Conservation (phyloP, 208 protist genomes). For the Trypanosoma rangeli region DNA sequence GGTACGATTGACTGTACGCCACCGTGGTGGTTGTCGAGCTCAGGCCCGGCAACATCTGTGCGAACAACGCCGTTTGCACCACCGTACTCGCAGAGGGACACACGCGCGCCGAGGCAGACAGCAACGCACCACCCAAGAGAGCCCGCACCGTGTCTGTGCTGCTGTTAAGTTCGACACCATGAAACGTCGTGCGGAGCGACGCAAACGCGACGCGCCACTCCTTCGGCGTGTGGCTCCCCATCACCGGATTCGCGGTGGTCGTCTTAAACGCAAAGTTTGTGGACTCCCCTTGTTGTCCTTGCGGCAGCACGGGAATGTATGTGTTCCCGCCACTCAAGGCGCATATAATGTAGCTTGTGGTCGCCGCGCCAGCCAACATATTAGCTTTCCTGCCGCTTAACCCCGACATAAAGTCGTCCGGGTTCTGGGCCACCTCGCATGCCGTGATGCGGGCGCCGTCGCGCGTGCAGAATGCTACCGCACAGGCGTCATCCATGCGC, state of each 20-base stretch:
- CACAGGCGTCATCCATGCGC: slow-evolving; percentile 51
- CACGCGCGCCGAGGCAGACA: slow-evolving; percentile 35
- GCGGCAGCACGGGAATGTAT: slow-evolving; percentile 68
- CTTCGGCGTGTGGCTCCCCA: slow-evolving; percentile 33
- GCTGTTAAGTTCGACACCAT: slow-evolving; percentile 45
- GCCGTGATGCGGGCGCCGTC: slow-evolving; percentile 27
- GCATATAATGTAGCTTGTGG: slow-evolving; percentile 67
- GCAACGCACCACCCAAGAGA: slow-evolving; percentile 33
- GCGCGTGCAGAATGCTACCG: slow-evolving; percentile 43
- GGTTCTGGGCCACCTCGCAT: slow-evolving; percentile 37
- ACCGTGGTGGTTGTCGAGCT: slow-evolving; percentile 29
- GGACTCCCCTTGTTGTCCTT: slow-evolving; percentile 27
- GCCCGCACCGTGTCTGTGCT: slow-evolving; percentile 52
- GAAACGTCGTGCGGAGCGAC: slow-evolving; percentile 52
- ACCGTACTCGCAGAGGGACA: slow-evolving; percentile 45
- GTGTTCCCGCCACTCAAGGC: slow-evolving; percentile 28
- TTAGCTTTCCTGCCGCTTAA: slow-evolving; percentile 24
- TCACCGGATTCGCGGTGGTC: slow-evolving; percentile 33
- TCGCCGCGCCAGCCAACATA: slow-evolving; percentile 30
- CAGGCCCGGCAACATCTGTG: slow-evolving; percentile 30
- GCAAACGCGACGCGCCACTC: slow-evolving; percentile 71
- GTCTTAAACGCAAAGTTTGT: slow-evolving; percentile 54
- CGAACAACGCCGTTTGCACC: slow-evolving; percentile 32
- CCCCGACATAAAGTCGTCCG: slow-evolving; percentile 49
- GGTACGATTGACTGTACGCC: slow-evolving; percentile 51